Evolutionary conservation across 768 basidiomycete species (phyloP).

Genomic region (Lactarius vividus): DNA sequence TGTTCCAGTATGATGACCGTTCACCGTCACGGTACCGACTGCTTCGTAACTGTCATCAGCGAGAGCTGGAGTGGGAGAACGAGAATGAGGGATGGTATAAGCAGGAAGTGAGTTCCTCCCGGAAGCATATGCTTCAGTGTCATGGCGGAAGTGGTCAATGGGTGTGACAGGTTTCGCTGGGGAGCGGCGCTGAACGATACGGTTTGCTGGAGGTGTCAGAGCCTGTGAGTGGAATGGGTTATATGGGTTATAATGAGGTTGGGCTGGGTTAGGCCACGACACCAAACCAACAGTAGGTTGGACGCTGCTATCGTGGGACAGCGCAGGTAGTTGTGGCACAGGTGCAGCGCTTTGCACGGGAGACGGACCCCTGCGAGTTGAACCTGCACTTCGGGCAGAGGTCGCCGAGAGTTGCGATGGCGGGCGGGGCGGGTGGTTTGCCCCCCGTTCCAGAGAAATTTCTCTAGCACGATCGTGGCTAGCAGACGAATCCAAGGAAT

Average conservation of each 20-base stretch:
- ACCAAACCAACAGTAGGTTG: conserved; percentile 17
- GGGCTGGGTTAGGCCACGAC: conserved; percentile 3
- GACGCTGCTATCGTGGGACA: conserved; percentile 5
- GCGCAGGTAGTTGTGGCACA: conserved; percentile 3
- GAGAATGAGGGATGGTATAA: conserved; percentile 56
- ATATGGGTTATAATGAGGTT: conserved; percentile 4
- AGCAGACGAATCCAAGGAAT: conserved; percentile 13
- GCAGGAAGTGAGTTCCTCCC: conserved; percentile 51
- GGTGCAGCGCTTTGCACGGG: neutral
- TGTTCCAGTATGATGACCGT: conserved; percentile 51
- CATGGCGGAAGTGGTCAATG: conserved; percentile 61
- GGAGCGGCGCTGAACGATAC: conserved; percentile 19
- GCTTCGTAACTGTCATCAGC: conserved; percentile 72
- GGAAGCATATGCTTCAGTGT: conserved; percentile 68
- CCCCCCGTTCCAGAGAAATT: neutral
- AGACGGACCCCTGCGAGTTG: conserved; percentile 5
- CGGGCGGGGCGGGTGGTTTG: conserved; percentile 5
- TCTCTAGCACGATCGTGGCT: neutral
- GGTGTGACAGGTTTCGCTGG: conserved; percentile 30
- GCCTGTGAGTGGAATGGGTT: conserved; percentile 11
- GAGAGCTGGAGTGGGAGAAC: conserved; percentile 72
- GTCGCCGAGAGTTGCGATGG: conserved; percentile 16
- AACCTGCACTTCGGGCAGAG: conserved; percentile 1
- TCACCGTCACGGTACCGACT: conserved; percentile 53
- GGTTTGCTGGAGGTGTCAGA: conserved; percentile 22